Evolutionary conservation across 2,329 filamentous ascomycete genomes (phyloP), one percentile per base, ranked within the genome.

Genomic region (Aspergillus sp.): DNA sequence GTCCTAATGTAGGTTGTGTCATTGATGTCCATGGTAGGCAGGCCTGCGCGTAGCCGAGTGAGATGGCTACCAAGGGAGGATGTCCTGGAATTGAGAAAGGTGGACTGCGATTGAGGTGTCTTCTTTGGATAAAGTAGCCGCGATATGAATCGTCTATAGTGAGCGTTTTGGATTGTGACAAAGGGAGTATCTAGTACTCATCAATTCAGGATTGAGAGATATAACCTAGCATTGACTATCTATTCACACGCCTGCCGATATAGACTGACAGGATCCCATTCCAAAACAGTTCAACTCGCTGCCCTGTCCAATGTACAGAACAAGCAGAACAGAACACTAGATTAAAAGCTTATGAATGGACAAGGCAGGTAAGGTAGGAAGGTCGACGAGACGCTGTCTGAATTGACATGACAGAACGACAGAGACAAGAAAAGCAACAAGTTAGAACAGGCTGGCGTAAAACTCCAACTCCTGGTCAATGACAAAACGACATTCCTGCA

Each of bases 381-480:
- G 22, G 43, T 46, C 46, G 19, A 48, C 9, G 8, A 48, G 46
- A 48, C 51, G 34, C 52, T 25, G 19, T 54, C 28, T 25, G 30
- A 28, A 43, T 38, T 45, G 23, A 28, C 46, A 43, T 23, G 25
- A 23, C n/a, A 54, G 30, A 13, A 13, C 47, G 48, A n/a, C 48
- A 54, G 30, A 57, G 30, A 56, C 23, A 55, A 46, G 22, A 48
- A 49, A 31, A 57, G 38, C 49, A 54, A 49, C 13, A 56, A 58
- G 41, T 49, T 28, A 47, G 6, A 52, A 47, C 52, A 57, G 57
- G 58, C 38, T 28, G 54, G 43, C 46, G 9, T 13, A 59, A 57
- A 57, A 57, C 65, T 63, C 55, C 51, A 67, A 64, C 65, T 62
- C 65, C 65, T 64, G 60, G 63, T 61, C 50, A 54, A 66, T 62